Conservation (phyloP, 495 filamentous ascomycete species). For the Aspergillus incahuasiensis region DNA sequence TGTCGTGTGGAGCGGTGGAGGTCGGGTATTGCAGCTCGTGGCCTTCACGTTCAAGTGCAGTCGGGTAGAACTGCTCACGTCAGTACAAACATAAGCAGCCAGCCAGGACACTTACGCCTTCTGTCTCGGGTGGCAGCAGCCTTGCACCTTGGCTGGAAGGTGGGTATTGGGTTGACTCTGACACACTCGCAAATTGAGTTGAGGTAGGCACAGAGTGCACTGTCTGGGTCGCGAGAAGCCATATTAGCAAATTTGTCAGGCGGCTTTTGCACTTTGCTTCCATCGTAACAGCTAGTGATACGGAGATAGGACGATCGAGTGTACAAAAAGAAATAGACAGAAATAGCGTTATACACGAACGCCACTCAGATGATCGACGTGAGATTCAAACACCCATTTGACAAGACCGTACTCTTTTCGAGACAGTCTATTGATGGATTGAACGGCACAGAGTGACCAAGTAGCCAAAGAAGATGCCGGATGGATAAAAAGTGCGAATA, state of each 20-base stretch:
- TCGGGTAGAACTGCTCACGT: constrained; percentile 32
- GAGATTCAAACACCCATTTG: background rate
- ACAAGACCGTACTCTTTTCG: background rate
- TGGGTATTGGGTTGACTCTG: constrained; percentile 34
- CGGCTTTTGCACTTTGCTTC: constrained; percentile 17
- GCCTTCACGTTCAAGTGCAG: constrained; percentile 39
- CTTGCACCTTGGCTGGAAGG: constrained; percentile 24
- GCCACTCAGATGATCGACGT: background rate
- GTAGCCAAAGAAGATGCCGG: too few species aligned
- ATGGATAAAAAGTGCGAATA: too few species aligned
- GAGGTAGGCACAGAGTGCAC: constrained; percentile 24
- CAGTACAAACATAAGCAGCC: background rate
- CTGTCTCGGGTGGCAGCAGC: constrained; percentile 22
- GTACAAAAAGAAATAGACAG: constrained; percentile 1
- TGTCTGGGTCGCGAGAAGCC: constrained; percentile 29
- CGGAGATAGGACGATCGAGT: background rate
- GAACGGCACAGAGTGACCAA: background rate
- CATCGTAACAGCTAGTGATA: constrained; percentile 15
- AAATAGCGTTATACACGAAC: background rate
- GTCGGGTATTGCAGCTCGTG: constrained; percentile 29
- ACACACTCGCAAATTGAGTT: constrained; percentile 19
- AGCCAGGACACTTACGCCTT: constrained; percentile 27
- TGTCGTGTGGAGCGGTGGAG: constrained; percentile 23
- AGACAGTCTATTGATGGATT: background rate
- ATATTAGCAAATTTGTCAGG: constrained; percentile 32